phyloP scores from a whole-genome alignment of 1,284 basidiomycete species.

The Sanghuangporus baumii region DNA sequence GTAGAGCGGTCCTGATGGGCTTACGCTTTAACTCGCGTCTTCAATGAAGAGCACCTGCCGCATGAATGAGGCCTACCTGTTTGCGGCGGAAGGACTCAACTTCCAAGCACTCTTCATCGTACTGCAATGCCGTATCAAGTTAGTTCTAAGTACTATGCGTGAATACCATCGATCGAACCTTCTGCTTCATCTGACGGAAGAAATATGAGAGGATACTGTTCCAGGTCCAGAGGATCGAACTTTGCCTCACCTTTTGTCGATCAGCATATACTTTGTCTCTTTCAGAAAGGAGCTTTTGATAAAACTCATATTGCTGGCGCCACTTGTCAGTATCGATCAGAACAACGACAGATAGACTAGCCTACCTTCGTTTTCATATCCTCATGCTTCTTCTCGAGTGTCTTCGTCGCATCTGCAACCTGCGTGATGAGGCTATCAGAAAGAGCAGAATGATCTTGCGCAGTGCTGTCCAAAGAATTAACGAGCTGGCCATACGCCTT shows the following conservation, averaged over 20 bases:
- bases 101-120: constrained; percentile 70
- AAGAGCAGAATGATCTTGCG: constrained; percentile 63
- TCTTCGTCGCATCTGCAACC: constrained; percentile 59
- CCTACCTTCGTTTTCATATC: constrained; percentile 61
- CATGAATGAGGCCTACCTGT: constrained; percentile 43
- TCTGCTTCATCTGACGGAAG: constrained; percentile 59
- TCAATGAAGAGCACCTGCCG: background rate
- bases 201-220: background rate
- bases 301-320: constrained; percentile 58
- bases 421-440: constrained; percentile 56
- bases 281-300: constrained; percentile 64
- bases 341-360: background rate
- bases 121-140: constrained; percentile 36
- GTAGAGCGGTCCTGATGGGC: constrained; percentile 49
- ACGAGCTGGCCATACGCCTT: constrained; percentile 63
- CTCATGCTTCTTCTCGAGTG: constrained; percentile 56
- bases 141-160: constrained; percentile 6
- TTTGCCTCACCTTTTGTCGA: constrained; percentile 56
- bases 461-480: constrained; percentile 48
- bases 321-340: constrained; percentile 10
- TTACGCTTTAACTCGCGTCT: background rate
- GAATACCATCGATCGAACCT: constrained; percentile 36
- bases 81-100: constrained; percentile 69
- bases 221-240: background rate
- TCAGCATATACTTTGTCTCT: constrained; percentile 64